Evolutionary conservation across 108 stramenopile genomes (phyloP).

Genomic region (Skeletonema costatum): DNA sequence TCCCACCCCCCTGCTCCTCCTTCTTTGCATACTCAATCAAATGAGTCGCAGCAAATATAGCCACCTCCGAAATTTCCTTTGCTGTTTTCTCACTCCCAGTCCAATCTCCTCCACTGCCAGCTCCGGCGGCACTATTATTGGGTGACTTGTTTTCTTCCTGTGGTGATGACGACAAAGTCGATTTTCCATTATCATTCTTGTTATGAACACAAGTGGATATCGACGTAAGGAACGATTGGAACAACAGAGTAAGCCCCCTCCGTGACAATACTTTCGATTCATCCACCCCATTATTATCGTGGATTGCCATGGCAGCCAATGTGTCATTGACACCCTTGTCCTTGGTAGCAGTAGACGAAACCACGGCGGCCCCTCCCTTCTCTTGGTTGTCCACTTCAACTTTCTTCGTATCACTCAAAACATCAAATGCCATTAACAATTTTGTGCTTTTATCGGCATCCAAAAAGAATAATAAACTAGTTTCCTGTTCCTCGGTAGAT

Average conservation of each 20-base stretch:
- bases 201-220: conserved; percentile 70
- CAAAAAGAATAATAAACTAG: conserved; percentile 65
- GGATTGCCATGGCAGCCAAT: conserved; percentile 30
- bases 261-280: conserved; percentile 29
- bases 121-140: neutral
- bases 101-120: conserved; percentile 28
- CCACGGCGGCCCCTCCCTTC: conserved; percentile 9
- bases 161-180: neutral
- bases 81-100: conserved; percentile 47
- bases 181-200: conserved; percentile 3
- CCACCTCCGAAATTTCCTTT: conserved; percentile 75
- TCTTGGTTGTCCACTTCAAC: conserved; percentile 2
- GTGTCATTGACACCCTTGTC: conserved; percentile 37
- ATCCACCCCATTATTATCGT: conserved; percentile 24
- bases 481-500: conserved; percentile 44
- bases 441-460: conserved; percentile 67
- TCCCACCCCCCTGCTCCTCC: conserved; percentile 5
- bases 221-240: conserved; percentile 67
- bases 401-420: conserved; percentile 11
- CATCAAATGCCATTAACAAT: conserved; percentile 58
- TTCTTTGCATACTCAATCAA: conserved; percentile 56
- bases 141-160: conserved; percentile 30
- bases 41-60: conserved; percentile 70
- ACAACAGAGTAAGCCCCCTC: conserved; percentile 52
- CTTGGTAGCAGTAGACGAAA: neutral